phyloP scores from a whole-genome alignment of 345 rosid genomes.

The Gossypium sturtianum region DNA sequence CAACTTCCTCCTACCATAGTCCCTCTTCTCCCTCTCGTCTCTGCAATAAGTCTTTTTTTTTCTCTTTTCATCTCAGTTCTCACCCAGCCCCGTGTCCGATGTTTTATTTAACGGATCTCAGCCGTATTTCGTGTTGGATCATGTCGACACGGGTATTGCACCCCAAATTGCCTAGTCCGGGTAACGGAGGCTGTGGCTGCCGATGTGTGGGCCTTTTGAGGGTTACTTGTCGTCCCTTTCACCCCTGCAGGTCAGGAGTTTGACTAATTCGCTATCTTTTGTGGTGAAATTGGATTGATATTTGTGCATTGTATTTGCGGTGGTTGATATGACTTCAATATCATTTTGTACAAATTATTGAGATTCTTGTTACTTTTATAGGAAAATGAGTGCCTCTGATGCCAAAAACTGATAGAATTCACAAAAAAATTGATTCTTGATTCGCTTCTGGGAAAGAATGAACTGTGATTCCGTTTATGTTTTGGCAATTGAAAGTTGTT shows the following conservation, averaged over 20 bases:
- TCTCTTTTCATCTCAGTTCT: too few species aligned
- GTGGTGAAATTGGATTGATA: constrained; percentile 10
- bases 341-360: not conserved
- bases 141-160: too few species aligned
- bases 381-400: not conserved
- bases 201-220: constrained; percentile 99
- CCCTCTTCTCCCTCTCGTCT: too few species aligned
- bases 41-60: too few species aligned
- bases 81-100: too few species aligned
- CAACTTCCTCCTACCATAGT: too few species aligned
- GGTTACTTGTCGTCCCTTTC: constrained; percentile 93
- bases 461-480: not conserved
- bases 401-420: not conserved
- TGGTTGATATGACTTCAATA: not conserved
- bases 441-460: not conserved
- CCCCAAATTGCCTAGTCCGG: too few species aligned
- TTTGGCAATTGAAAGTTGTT: not conserved
- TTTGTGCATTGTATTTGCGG: not conserved
- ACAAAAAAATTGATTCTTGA: not conserved
- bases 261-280: not conserved
- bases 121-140: too few species aligned
- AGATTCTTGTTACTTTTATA: not conserved
- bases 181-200: constrained; percentile 52
- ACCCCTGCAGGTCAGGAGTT: constrained; percentile 74
- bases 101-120: too few species aligned